Evolutionary conservation across 2,329 filamentous ascomycete genomes (phyloP).

Genomic region (Diaporthe eres): DNA sequence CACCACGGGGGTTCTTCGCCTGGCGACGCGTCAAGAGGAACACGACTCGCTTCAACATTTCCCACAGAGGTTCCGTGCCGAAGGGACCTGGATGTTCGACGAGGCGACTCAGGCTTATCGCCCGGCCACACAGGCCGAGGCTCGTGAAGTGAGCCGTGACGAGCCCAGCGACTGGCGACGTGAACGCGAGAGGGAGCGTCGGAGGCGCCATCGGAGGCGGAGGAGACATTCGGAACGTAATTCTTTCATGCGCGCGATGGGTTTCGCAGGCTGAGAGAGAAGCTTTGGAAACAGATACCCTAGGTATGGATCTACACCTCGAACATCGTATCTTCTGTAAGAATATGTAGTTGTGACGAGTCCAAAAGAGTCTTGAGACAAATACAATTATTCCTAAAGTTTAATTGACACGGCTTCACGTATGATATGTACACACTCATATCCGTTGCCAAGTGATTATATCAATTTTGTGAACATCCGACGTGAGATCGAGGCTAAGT

Average conservation of each 20-base stretch:
- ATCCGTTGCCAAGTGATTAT: too few species aligned
- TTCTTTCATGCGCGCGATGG: background rate
- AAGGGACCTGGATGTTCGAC: slow-evolving; percentile 9
- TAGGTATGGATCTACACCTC: too few species aligned
- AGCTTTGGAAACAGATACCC: background rate
- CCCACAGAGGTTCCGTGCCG: background rate
- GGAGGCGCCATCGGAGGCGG: background rate
- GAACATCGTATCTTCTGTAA: background rate
- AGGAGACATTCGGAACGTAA: background rate
- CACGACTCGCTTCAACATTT: background rate
- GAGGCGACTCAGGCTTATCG: background rate
- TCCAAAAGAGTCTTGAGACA: background rate
- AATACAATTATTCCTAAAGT: background rate
- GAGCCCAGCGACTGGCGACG: slow-evolving; percentile 7
- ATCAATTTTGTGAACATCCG: too few species aligned
- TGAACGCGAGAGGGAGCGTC: background rate
- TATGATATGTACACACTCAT: too few species aligned
- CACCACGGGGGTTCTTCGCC: background rate
- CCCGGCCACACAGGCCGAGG: slow-evolving; percentile 10
- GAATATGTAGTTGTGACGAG: background rate
- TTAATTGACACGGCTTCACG: too few species aligned
- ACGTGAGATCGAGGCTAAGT: too few species aligned
- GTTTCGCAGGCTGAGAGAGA: background rate
- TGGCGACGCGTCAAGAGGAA: slow-evolving; percentile 21
- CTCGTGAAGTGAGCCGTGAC: background rate